A percentile compares a stretch with the other conserved stretches of the same genome.
phyloP scores from a whole-genome alignment of 352 stramenopile genomes.

The Globisporangium alternatum region DNA sequence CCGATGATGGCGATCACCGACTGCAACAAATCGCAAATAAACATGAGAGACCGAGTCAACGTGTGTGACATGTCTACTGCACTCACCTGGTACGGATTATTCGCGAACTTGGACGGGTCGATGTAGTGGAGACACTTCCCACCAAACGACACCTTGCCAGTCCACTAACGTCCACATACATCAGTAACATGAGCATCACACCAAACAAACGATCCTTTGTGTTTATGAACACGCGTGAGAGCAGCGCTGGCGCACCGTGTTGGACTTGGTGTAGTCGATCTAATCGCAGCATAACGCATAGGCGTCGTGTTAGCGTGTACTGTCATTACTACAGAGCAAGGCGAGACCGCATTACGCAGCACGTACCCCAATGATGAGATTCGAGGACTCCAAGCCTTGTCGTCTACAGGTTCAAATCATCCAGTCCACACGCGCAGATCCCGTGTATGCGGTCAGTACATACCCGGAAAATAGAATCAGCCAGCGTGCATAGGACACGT shows the following conservation, averaged over 20 bases:
- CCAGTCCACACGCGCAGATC: background rate
- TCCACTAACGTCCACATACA: slow-evolving; percentile 40
- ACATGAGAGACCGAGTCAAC: background rate
- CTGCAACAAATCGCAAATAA: slow-evolving; percentile 4
- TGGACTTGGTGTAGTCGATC: slow-evolving; percentile 81
- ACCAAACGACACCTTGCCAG: slow-evolving; percentile 56
- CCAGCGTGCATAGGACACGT: background rate
- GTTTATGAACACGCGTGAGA: background rate
- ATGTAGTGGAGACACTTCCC: slow-evolving; percentile 66
- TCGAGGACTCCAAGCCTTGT: slow-evolving; percentile 59
- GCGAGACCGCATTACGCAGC: background rate
- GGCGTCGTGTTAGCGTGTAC: background rate
- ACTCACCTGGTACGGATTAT: slow-evolving; percentile 68
- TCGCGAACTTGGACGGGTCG: slow-evolving; percentile 35
- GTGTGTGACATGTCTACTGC: background rate
- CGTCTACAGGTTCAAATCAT: slow-evolving; percentile 19
- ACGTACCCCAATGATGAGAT: slow-evolving; percentile 69
- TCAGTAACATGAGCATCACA: background rate
- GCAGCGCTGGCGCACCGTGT: slow-evolving; percentile 33
- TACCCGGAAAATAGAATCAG: background rate
- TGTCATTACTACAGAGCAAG: background rate
- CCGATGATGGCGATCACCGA: slow-evolving; percentile 67
- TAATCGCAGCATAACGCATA: slow-evolving; percentile 13
- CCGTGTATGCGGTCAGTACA: background rate
- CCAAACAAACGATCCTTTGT: background rate